Base-by-base conservation (phyloP, 345 rosid species). In the Hibiscus syriacus region DNA sequence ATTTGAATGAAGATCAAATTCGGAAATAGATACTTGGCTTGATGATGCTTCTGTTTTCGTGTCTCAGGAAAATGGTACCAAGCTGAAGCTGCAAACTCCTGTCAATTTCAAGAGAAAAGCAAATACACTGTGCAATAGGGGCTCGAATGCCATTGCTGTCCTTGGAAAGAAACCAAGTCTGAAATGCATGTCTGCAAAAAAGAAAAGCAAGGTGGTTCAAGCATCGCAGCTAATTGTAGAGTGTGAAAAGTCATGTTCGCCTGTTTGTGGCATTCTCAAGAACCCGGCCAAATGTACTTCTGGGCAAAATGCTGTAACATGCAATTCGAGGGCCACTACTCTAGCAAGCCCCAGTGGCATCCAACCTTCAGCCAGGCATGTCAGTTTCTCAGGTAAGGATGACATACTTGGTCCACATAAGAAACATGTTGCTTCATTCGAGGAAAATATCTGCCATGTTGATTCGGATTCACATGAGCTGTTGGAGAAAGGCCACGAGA, bases 261-360 rank as follows among this genome's bases (percentile, higher is more conserved):
- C 78, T 52, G 74, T 79, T 56, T 86, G 74, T 36, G 67, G 84
- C 64, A 87, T 77, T 67, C 82, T 82, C 22, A 82, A 81, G 80
- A 74, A 75, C 64, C 75, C 71, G 20, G 23, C 59, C 43, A 80
- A 76, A 53, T 32, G 36, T 58, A 19, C 56, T 73, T 55, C 78
- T 26, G 74, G 65, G 45, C 45, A 80, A 73, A 77, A 64, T 34
- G 57, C 78, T 36, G 10, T 48, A n/a, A 48, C 27, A 49, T 41
- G 74, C 57, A 73, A 61, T 43, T 20, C 46, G 26, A 67, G 36
- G 64, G 73, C 34, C 70, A 64, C 58, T 57, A 73, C 63, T 73
- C 63, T 67, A 58, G 63, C 54, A n/a, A 77, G 62, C 60, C n/a
- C 63, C 64, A 72, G 70, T 55, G 77, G 72, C 43, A 20, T 56